phyloP scores from a whole-genome alignment of 2,329 filamentous ascomycete species.

The Pseudocercospora musae region DNA sequence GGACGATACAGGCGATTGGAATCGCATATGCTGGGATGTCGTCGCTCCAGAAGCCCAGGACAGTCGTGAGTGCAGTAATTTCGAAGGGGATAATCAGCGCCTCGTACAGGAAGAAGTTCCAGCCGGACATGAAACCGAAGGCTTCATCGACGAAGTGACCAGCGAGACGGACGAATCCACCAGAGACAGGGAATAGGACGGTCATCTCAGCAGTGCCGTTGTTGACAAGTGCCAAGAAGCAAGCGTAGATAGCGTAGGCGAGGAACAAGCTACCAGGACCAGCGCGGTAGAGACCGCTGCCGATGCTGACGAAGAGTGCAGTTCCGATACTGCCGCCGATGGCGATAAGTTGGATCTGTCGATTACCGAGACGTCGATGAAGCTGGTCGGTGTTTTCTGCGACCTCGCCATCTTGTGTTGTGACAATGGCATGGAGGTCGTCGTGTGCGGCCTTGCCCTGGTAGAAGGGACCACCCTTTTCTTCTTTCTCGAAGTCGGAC shows the following conservation, averaged over 20 bases:
- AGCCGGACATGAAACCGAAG: slow-evolving; percentile 55
- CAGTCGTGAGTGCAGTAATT: slow-evolving; percentile 46
- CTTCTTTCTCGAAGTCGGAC: slow-evolving; percentile 1
- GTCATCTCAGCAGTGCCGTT: slow-evolving; percentile 63
- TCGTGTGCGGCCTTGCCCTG: slow-evolving; percentile 4
- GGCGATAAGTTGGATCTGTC: slow-evolving; percentile 34
- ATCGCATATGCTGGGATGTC: slow-evolving; percentile 45
- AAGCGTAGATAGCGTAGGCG: slow-evolving; percentile 38
- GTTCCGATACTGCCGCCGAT: slow-evolving; percentile 21
- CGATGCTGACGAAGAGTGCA: slow-evolving; percentile 47
- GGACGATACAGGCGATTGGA: slow-evolving; percentile 40
- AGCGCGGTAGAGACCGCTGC: slow-evolving; percentile 50
- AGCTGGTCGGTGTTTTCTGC: slow-evolving; percentile 37
- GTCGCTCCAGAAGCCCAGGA: slow-evolving; percentile 44
- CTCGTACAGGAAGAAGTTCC: slow-evolving; percentile 50
- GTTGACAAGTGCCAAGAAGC: slow-evolving; percentile 59
- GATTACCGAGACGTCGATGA: slow-evolving; percentile 52
- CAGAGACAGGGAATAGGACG: slow-evolving; percentile 20
- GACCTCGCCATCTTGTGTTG: slow-evolving; percentile 27
- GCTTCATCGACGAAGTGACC: slow-evolving; percentile 66
- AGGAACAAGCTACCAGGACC: slow-evolving; percentile 33
- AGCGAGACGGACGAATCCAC: slow-evolving; percentile 59
- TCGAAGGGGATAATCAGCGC: slow-evolving; percentile 53
- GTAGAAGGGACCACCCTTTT: slow-evolving; percentile 4
- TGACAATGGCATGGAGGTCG: slow-evolving; percentile 16